Percentiles rank a stretch among this genome's conserved stretches.
Evolutionary conservation across 805 yeast genomes (phyloP).

Genomic region (Ogataea dorogensis): DNA sequence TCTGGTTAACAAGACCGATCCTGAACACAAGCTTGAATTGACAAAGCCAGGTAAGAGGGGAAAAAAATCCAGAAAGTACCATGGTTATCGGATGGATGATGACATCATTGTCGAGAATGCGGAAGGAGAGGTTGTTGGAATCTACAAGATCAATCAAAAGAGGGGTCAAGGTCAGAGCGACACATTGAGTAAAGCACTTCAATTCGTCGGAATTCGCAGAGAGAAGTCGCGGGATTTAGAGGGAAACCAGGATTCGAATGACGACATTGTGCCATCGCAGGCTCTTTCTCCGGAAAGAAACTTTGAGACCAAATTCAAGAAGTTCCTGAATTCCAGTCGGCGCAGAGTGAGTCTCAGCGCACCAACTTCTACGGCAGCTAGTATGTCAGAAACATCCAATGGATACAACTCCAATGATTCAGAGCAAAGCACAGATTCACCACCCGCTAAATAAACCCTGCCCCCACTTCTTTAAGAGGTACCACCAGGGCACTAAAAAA

Average conservation of each 20-base stretch:
- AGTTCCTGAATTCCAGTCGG: constrained; percentile 27
- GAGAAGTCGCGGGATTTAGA: constrained; percentile 23
- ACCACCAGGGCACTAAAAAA: constrained; percentile 9
- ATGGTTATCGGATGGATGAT: constrained; percentile 79
- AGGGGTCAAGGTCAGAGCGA: constrained; percentile 14
- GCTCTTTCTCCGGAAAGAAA: constrained; percentile 12
- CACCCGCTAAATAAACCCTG: constrained; percentile 4
- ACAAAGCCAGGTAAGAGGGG: constrained; percentile 7
- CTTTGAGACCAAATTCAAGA: constrained; percentile 28
- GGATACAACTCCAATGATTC: too few relatives aligned
- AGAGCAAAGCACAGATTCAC: constrained; percentile 1
- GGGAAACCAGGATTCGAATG: constrained; percentile 17
- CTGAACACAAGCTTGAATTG: constrained; percentile 14
- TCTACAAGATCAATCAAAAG: constrained; percentile 67
- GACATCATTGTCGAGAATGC: constrained; percentile 80
- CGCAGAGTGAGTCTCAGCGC: constrained; percentile 19
- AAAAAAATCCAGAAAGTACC: constrained; percentile 34
- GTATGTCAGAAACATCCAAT: background rate
- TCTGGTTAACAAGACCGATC: constrained; percentile 16
- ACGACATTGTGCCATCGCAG: constrained; percentile 24
- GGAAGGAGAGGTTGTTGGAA: constrained; percentile 87
- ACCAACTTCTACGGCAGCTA: constrained; percentile 10
- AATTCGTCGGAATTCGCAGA: constrained; percentile 28
- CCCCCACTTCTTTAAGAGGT: too few relatives aligned
- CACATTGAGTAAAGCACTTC: constrained; percentile 23